Evolutionary conservation across 2,329 filamentous ascomycete genomes (phyloP), one percentile per base, ranked within the genome.

Genomic region (Alternaria tenuissima): DNA sequence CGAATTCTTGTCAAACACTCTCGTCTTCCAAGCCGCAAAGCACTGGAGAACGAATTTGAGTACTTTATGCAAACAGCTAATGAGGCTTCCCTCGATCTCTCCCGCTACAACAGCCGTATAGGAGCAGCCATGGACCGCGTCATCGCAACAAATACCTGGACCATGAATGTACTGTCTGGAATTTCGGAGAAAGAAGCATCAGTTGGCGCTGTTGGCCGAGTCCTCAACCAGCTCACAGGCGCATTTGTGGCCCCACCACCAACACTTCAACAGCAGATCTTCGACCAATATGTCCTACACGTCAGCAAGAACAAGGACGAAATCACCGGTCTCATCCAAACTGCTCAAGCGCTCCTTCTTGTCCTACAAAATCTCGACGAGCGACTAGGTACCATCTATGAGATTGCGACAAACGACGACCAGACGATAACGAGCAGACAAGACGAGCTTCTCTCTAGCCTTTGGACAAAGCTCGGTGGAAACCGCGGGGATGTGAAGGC

Each of bases 221-320:
- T 84, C 61, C 67, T 85, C 43, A 78, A 80, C 42, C 79, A 82
- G 48, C 38, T 82, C 32, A 83, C 86, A 8, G 81, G 86, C 1
- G 88, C 89, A 3, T 93, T 94, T 71, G 83, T 61, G 3, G 56
- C 68, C 1, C 59, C 72, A 5, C 59, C 68, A 7, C 63, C 61
- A 7, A 69, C 67, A 0, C 68, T 77, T 2, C 65, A 75, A 28
- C 63, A 88, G 55, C 85, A 86, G 8, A 79, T 95, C 1, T 82
- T 91, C 38, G 87, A 93, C 62, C 89, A 91, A 73, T 95, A 94
- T 75, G 83, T 93, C 22, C 84, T 88, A 56, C 91, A 94, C 78
- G 90, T 91, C 1, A 80, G 83, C 22, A 83, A 88, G 14, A 87
- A 94, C 11, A 89, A 90, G 61, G 88, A 90, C 43, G 88, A 91